Percentiles rank a stretch among this genome's conserved stretches.
Evolutionary conservation across 179 eudicot species (phyloP).

Genomic region (Silene coronaria): DNA sequence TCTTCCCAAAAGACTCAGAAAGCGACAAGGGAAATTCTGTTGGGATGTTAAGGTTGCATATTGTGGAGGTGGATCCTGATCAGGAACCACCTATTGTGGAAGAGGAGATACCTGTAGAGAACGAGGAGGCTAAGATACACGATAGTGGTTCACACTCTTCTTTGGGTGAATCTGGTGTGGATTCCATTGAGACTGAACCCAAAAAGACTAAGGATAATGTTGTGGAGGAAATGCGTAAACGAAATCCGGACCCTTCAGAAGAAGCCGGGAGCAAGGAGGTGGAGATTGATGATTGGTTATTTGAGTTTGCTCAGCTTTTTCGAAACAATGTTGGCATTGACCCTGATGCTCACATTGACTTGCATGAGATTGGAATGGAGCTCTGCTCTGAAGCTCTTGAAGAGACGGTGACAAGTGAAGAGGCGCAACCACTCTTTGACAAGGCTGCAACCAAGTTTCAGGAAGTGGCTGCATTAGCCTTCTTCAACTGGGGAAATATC

Average conservation of each 20-base stretch:
- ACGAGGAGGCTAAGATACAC: conserved; percentile 48
- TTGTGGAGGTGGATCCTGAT: conserved; percentile 82
- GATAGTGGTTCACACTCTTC: conserved; percentile 62
- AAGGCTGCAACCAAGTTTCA: conserved; percentile 88
- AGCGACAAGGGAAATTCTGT: conserved; percentile 40
- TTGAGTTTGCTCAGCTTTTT: conserved; percentile 90
- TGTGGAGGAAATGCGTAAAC: conserved; percentile 40
- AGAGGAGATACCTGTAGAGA: conserved; percentile 50
- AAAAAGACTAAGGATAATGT: conserved; percentile 49
- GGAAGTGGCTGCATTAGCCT: conserved; percentile 92
- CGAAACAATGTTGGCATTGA: conserved; percentile 84
- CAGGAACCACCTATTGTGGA: conserved; percentile 78
- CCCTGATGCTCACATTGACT: conserved; percentile 84
- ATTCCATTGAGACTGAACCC: conserved; percentile 44
- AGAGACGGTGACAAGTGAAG: conserved; percentile 87
- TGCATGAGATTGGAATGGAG: conserved; percentile 96
- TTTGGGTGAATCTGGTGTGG: conserved; percentile 42
- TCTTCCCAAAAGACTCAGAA: conserved; percentile 48
- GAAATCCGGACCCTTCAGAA: conserved; percentile 39
- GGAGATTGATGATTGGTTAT: conserved; percentile 96
- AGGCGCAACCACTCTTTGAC: conserved; percentile 75
- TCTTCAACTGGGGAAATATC: conserved; percentile 95
- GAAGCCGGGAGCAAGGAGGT: conserved; percentile 79
- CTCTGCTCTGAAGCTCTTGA: conserved; percentile 90
- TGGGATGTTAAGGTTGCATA: conserved; percentile 70